phyloP scores from a whole-genome alignment of 1,284 basidiomycete genomes.

The Trichosporon faecale region DNA sequence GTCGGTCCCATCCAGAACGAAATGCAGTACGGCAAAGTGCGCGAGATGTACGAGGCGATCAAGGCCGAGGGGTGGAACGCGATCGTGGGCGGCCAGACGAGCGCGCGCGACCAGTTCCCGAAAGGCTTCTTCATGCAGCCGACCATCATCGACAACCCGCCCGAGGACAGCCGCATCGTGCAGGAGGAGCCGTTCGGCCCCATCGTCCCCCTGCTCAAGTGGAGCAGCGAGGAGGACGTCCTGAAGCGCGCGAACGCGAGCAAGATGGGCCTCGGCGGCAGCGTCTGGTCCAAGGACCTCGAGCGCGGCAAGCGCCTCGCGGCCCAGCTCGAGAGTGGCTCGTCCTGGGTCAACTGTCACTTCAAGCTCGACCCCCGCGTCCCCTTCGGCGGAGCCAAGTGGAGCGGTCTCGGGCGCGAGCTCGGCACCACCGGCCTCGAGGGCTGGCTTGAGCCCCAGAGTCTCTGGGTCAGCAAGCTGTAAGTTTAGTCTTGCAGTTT shows the following conservation, averaged over 20 bases:
- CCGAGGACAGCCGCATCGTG: slow-evolving; percentile 58
- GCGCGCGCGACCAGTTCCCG: slow-evolving; percentile 31
- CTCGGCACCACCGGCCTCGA: slow-evolving; percentile 41
- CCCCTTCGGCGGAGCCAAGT: slow-evolving; percentile 78
- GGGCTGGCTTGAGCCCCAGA: slow-evolving; percentile 24
- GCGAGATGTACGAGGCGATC: slow-evolving; percentile 80
- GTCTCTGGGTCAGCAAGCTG: slow-evolving; percentile 17
- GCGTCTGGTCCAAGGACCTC: slow-evolving; percentile 86
- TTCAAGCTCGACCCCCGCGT: slow-evolving; percentile 62
- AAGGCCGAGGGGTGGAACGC: slow-evolving; percentile 78
- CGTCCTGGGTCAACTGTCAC: slow-evolving; percentile 69
- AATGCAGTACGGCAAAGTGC: slow-evolving; percentile 80
- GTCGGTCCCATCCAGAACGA: slow-evolving; percentile 91
- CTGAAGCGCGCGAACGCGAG: slow-evolving; percentile 77
- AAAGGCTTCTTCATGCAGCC: slow-evolving; percentile 73
- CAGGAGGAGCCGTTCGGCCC: slow-evolving; percentile 91
- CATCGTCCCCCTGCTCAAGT: slow-evolving; percentile 61
- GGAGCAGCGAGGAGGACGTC: slow-evolving; percentile 90
- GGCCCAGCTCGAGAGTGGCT: slow-evolving; percentile 88
- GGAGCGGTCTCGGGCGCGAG: slow-evolving; percentile 45
- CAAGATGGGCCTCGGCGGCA: slow-evolving; percentile 80
- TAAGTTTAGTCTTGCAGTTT: too few relatives aligned
- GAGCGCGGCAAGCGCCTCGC: slow-evolving; percentile 89
- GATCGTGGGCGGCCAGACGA: slow-evolving; percentile 72
- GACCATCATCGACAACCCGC: slow-evolving; percentile 80